Evolutionary conservation across 768 basidiomycete species (phyloP).

Genomic region (Agaricus sinodeliciosus): DNA sequence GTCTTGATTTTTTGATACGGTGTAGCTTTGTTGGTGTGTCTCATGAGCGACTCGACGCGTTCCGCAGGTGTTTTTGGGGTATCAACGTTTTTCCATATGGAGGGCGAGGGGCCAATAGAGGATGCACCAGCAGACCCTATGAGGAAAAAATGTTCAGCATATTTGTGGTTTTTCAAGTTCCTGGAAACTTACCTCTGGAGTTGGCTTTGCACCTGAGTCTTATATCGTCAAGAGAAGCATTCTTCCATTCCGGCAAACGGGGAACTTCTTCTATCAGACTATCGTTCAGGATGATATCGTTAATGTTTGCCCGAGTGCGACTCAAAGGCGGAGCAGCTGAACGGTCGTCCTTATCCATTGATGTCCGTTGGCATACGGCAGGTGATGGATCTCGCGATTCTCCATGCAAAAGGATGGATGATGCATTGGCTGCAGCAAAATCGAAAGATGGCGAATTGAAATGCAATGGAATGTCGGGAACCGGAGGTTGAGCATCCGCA

Average conservation of each 20-base stretch:
- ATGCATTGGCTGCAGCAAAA: slow-evolving; percentile 17
- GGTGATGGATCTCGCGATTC: slow-evolving; percentile 9
- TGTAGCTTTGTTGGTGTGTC: slow-evolving; percentile 18
- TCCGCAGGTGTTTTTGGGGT: slow-evolving; percentile 26
- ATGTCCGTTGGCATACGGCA: neutral
- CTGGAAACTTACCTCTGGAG: neutral
- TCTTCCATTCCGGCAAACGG: slow-evolving; percentile 2
- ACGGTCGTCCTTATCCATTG: neutral
- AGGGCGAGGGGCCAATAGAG: slow-evolving; percentile 27
- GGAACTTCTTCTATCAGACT: slow-evolving; percentile 7
- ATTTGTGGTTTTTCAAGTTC: no score
- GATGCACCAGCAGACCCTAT: neutral
- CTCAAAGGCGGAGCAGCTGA: neutral
- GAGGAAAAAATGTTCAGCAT: no score
- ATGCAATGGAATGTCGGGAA: slow-evolving; percentile 26
- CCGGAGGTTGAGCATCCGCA: slow-evolving; percentile 24
- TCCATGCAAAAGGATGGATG: slow-evolving; percentile 16
- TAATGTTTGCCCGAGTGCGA: slow-evolving; percentile 2
- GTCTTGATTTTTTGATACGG: slow-evolving; percentile 35
- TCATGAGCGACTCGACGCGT: slow-evolving; percentile 25
- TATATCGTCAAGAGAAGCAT: slow-evolving; percentile 9
- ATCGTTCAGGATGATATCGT: slow-evolving; percentile 10
- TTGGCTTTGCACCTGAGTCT: neutral
- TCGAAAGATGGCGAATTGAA: slow-evolving; percentile 17
- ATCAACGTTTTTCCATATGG: slow-evolving; percentile 45